A percentile compares a stretch with the other conserved stretches of the same genome.
Evolutionary conservation across 768 basidiomycete species (phyloP).

Genomic region (Suillus clintonianus): DNA sequence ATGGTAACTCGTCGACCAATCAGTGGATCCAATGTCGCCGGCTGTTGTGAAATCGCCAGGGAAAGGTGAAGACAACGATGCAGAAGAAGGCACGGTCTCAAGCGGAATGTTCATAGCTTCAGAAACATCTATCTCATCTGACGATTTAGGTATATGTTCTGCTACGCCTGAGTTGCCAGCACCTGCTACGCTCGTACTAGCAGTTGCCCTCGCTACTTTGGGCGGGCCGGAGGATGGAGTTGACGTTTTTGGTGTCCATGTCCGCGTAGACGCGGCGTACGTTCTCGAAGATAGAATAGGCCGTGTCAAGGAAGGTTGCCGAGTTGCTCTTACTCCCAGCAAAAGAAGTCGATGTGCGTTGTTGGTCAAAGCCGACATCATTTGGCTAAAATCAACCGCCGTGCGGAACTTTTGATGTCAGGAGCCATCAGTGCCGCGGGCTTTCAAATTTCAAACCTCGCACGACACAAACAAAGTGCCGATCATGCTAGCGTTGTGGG

Average conservation of each 20-base stretch:
- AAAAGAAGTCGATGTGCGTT: constrained; percentile 10
- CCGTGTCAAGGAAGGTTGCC: constrained; percentile 1
- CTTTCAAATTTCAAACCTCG: not conserved
- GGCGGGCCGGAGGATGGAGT: constrained; percentile 15
- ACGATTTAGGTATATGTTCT: constrained; percentile 22
- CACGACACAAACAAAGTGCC: not conserved
- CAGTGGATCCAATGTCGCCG: constrained; percentile 39
- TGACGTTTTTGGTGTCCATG: constrained; percentile 23
- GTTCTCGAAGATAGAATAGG: constrained; percentile 4
- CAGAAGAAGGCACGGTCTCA: constrained; percentile 16
- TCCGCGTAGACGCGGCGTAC: constrained; percentile 27
- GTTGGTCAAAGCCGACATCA: constrained; percentile 21
- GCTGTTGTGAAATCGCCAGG: constrained; percentile 28
- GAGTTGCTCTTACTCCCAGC: constrained; percentile 6
- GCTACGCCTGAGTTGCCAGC: constrained; percentile 20
- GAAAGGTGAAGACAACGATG: constrained; percentile 19
- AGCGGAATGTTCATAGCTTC: constrained; percentile 16
- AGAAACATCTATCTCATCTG: constrained; percentile 16
- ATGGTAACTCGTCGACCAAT: constrained; percentile 89
- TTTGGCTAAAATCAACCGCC: not conserved
- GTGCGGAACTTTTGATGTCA: not conserved
- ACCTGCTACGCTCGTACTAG: constrained; percentile 31
- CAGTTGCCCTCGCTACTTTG: constrained; percentile 27
- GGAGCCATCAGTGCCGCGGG: not conserved
- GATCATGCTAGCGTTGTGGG: not conserved